A percentile compares a stretch with the other conserved stretches of the same genome.
These are phyloP conservation scores for Pelargonium fulgidum DNA, from an alignment of 441 rosid genomes.

Conservation along the genomic window DNA sequence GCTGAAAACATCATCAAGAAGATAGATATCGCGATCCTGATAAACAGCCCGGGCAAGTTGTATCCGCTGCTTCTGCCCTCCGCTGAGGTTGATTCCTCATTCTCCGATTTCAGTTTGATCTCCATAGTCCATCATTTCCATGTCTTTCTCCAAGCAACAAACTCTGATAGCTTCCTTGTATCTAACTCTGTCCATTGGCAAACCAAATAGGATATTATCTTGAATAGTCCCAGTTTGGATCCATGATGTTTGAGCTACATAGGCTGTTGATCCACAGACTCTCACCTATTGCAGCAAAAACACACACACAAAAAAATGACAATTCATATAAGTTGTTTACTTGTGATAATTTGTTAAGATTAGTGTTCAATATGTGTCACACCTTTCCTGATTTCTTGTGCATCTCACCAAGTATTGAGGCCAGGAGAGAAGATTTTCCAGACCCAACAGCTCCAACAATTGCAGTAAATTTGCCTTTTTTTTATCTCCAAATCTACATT, in stretches of 20 bases:
- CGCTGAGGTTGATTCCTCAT: slow-evolving; percentile 87
- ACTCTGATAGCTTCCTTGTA: slow-evolving; percentile 54
- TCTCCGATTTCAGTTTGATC: slow-evolving; percentile 93
- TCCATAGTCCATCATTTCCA: slow-evolving; percentile 50
- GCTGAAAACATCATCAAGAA: slow-evolving; percentile 79
- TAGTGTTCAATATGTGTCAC: slow-evolving; percentile 1
- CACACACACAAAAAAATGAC: neutral
- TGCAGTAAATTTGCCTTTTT: slow-evolving; percentile 55
- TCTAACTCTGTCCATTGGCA: slow-evolving; percentile 49
- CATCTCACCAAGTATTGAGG: slow-evolving; percentile 73
- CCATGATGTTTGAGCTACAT: slow-evolving; percentile 87
- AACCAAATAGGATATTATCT: slow-evolving; percentile 72
- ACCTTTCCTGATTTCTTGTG: slow-evolving; percentile 71
- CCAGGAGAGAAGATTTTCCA: slow-evolving; percentile 75
- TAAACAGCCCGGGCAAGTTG: slow-evolving; percentile 89
- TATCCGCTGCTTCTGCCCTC: slow-evolving; percentile 91
- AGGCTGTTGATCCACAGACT: slow-evolving; percentile 61
- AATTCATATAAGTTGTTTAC: neutral
- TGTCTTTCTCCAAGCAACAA: slow-evolving; percentile 75
- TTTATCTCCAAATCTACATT: slow-evolving; percentile 40
- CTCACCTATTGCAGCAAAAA: slow-evolving; percentile 57
- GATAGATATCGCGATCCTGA: slow-evolving; percentile 67
- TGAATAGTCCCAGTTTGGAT: slow-evolving; percentile 83
- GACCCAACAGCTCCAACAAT: slow-evolving; percentile 83
- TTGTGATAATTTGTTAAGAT: slow-evolving; percentile 23